Percentiles rank a stretch among this genome's conserved stretches.
Conservation (phyloP, 257 asterid genomes). For the Ligustrum vulgare region DNA sequence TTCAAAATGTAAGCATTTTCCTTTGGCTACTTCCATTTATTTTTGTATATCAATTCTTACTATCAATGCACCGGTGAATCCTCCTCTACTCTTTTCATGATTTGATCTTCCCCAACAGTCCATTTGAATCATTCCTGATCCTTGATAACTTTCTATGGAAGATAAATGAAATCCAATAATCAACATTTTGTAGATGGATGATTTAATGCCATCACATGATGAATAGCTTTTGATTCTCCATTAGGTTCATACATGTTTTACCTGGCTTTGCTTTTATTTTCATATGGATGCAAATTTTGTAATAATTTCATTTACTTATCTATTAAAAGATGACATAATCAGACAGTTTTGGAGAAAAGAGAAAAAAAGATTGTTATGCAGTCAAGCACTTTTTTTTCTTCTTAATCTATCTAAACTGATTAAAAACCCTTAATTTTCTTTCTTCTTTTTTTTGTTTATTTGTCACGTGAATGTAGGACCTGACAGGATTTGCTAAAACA, state of each 20-base stretch:
- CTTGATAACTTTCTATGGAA: too few relatives aligned
- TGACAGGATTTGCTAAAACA: constrained; percentile 42
- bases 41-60: too few relatives aligned
- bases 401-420: background rate
- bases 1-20: too few relatives aligned
- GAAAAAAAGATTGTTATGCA: background rate
- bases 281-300: background rate
- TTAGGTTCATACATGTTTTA: background rate
- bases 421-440: background rate
- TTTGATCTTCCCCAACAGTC: too few relatives aligned
- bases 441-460: constrained; percentile 5
- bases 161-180: too few relatives aligned
- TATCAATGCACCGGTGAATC: too few relatives aligned
- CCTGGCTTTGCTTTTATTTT: too few relatives aligned
- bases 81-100: too few relatives aligned
- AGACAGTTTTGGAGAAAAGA: background rate
- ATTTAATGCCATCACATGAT: background rate
- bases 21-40: too few relatives aligned
- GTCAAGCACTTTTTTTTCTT: background rate
- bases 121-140: too few relatives aligned
- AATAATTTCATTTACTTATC: background rate
- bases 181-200: background rate
- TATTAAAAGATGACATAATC: background rate
- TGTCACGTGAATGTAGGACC: constrained; percentile 54
- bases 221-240: background rate